Evolutionary conservation across 345 rosid genomes (phyloP).

Genomic region (Citrus reticulata): DNA sequence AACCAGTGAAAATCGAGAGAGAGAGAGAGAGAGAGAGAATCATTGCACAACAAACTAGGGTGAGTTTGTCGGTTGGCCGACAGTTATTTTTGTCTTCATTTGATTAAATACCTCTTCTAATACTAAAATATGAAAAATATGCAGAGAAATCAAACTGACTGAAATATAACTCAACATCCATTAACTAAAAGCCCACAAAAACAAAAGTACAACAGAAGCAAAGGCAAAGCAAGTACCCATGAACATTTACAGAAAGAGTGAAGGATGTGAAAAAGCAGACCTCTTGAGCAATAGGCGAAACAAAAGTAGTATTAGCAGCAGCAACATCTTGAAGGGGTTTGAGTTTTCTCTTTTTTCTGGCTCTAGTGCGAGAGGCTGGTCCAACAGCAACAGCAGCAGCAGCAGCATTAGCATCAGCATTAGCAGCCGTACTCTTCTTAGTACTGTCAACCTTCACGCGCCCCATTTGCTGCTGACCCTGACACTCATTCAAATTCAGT

Average conservation of each 20-base stretch:
- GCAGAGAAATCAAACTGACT: not conserved
- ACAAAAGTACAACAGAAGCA: not conserved
- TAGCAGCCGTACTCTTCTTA: conserved; percentile 1
- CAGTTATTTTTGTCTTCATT: conserved; percentile 1
- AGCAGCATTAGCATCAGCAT: conserved; percentile 7
- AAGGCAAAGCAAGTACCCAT: not conserved
- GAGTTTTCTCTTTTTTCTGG: conserved; percentile 40
- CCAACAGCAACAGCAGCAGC: conserved; percentile 12
- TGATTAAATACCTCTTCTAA: conserved; percentile 4
- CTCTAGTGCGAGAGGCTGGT: conserved; percentile 29
- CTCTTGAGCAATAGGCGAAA: conserved; percentile 27
- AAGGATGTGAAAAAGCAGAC: conserved; percentile 4
- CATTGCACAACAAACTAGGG: not conserved
- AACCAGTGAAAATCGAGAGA: not conserved
- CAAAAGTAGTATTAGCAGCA: conserved; percentile 11
- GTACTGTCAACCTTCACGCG: conserved; percentile 2
- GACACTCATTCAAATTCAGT: conserved; percentile 20
- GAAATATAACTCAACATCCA: too few species aligned
- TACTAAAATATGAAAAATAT: not conserved
- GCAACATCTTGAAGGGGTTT: conserved; percentile 41
- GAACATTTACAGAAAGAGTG: not conserved
- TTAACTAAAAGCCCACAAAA: not conserved
- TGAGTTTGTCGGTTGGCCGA: conserved; percentile 3
- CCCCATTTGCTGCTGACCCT: conserved; percentile 10
- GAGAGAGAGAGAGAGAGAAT: not conserved